Evolutionary conservation across 768 basidiomycete genomes (phyloP), one percentile per base, ranked within the genome.

Genomic region (Lactarius psammicola): DNA sequence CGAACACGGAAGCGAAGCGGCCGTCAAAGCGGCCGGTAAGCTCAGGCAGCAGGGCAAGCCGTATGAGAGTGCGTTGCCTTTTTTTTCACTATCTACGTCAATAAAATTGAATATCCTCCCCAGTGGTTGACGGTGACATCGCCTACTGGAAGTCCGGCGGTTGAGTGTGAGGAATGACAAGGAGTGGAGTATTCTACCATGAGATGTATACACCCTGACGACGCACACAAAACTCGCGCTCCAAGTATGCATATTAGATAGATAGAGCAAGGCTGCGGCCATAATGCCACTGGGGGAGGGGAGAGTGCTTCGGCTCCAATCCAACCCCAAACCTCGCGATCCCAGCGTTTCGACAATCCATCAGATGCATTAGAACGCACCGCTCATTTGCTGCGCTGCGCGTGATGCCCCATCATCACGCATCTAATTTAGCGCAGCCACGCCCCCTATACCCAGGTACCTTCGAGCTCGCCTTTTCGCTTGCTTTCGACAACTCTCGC

Each of bases 41-140:
- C 83, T 95, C 62, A 81, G 93, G 74, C 96, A 98, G 74, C 95
- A 97, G 76, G 96, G 96, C 69, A 98, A 98, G 76, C 91, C 94
- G 3, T 99, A 95, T 75, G 94, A 96, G 78, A 94, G 92, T 93
- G 68, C 71, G 90, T 82, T n/a, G 5, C 26, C 34, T 9, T 33
- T 42, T 30, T 31, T 13, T 49, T 6, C 17, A 17, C 11, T 30
- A 18, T 36, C 42, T 28, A 17, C 23, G 30, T 51, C 28, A 7
- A 36, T 53, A 23, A 36, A 13, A 38, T 38, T 44, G 63, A 26
- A 56, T 26, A 28, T 36, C 36, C 38, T 59, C 0, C 60, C 5
- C 59, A 91, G 92, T 94, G 91, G 71, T 87, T 26, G 92, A 94
- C 71, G 92, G 92, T 31, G 92, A 94, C 71, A 94, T 94, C 74